Conservation (phyloP, 768 basidiomycete genomes). For the Lactarius quietus region DNA sequence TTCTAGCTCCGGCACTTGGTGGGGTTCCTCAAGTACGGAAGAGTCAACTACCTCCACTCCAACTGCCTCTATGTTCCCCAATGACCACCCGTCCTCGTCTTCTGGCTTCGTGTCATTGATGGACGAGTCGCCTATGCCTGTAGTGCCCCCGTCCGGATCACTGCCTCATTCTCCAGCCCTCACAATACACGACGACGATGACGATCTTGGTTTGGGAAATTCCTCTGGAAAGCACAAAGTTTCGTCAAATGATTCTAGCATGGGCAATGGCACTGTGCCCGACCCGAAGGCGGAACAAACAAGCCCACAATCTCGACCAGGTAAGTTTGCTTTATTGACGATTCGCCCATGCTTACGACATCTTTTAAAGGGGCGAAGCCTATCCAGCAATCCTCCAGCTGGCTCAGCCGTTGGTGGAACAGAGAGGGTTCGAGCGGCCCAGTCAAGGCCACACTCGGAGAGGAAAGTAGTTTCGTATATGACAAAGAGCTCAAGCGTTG, state of each 20-base stretch:
- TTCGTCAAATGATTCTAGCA: slow-evolving; percentile 31
- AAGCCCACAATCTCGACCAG: slow-evolving; percentile 33
- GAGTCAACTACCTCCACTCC: slow-evolving; percentile 51
- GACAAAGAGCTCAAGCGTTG: slow-evolving; percentile 94
- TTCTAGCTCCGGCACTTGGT: slow-evolving; percentile 45
- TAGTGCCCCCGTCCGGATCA: slow-evolving; percentile 26
- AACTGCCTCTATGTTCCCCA: slow-evolving; percentile 62
- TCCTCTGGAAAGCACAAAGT: slow-evolving; percentile 40
- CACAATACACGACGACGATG: slow-evolving; percentile 48
- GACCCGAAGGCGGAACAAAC: slow-evolving; percentile 16
- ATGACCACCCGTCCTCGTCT: slow-evolving; percentile 33
- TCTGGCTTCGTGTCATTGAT: slow-evolving; percentile 74
- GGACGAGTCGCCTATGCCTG: slow-evolving; percentile 51
- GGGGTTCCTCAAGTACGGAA: slow-evolving; percentile 49
- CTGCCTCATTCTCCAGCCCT: slow-evolving; percentile 22
- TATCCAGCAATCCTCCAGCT: slow-evolving; percentile 46
- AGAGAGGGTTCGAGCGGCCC: slow-evolving; percentile 64
- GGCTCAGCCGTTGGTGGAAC: slow-evolving; percentile 84
- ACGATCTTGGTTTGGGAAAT: slow-evolving; percentile 93
- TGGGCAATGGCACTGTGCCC: slow-evolving; percentile 29
- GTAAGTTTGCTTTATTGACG: slow-evolving; percentile 25
- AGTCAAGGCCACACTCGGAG: slow-evolving; percentile 88
- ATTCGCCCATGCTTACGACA: neutral
- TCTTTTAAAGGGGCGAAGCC: slow-evolving; percentile 17
- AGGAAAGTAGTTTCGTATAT: slow-evolving; percentile 86